Evolutionary conservation across 2,329 filamentous ascomycete genomes (phyloP).

Genomic region (Pseudopyrenochaeta lycopersici): DNA sequence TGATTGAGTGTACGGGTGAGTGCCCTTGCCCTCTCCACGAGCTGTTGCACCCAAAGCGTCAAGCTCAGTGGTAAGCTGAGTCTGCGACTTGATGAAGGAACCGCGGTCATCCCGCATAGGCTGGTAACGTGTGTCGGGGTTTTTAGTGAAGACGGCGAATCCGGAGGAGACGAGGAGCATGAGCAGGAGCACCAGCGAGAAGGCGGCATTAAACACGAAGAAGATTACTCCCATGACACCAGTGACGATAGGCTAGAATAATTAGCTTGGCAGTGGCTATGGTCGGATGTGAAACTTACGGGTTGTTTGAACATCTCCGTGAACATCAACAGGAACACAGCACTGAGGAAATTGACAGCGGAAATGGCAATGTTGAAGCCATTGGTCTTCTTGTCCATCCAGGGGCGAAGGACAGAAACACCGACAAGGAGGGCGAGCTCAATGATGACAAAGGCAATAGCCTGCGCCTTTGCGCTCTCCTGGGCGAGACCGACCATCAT

Average conservation of each 20-base stretch:
- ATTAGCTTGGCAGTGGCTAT: constrained; percentile 19
- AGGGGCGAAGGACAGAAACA: constrained; percentile 83
- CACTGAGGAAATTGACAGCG: constrained; percentile 88
- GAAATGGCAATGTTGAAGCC: constrained; percentile 94
- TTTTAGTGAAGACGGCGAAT: constrained; percentile 88
- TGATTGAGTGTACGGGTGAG: constrained; percentile 46
- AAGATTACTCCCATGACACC: constrained; percentile 90
- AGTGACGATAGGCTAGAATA: constrained; percentile 73
- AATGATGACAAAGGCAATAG: constrained; percentile 82
- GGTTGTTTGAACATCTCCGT: constrained; percentile 86
- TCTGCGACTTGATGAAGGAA: constrained; percentile 97
- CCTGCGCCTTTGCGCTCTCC: constrained; percentile 74
- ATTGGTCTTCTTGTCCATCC: constrained; percentile 99
- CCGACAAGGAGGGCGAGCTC: constrained; percentile 81
- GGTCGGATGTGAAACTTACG: constrained; percentile 52
- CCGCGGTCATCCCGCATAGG: constrained; percentile 96
- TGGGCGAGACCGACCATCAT: constrained; percentile 89
- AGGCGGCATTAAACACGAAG: constrained; percentile 86
- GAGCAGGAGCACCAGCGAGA: constrained; percentile 82
- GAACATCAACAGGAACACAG: constrained; percentile 89
- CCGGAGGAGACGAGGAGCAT: constrained; percentile 80
- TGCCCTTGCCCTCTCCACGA: constrained; percentile 73
- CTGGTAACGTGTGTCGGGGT: constrained; percentile 93
- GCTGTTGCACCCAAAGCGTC: constrained; percentile 90
- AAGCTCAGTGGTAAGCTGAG: constrained; percentile 85